Conservation (phyloP, 2,329 filamentous ascomycete genomes). For the Colletotrichum cereale region DNA sequence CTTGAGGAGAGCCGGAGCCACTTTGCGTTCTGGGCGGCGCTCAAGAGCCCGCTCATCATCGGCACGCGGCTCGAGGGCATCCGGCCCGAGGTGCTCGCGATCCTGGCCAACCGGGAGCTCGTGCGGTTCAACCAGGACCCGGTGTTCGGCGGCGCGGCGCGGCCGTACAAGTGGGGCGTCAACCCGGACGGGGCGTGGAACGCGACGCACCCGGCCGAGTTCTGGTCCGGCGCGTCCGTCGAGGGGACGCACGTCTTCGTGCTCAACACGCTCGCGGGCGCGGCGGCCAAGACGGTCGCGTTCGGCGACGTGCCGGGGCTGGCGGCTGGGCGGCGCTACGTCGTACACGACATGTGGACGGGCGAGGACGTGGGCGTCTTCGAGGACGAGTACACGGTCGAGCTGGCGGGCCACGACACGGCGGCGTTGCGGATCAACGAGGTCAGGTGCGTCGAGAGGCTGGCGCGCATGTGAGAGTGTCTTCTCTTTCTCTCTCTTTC, state of each 20-base stretch:
- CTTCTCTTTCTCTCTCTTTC: not conserved
- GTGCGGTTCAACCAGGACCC: constrained; percentile 61
- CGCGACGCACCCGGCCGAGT: constrained; percentile 60
- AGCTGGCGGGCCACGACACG: constrained; percentile 53
- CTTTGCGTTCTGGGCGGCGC: constrained; percentile 64
- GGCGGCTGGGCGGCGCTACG: constrained; percentile 47
- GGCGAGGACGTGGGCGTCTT: constrained; percentile 54
- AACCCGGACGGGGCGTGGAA: constrained; percentile 65
- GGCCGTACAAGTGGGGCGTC: constrained; percentile 61
- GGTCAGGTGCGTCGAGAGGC: constrained; percentile 39
- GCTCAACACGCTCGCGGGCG: constrained; percentile 56
- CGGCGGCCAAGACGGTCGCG: constrained; percentile 50
- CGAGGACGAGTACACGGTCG: constrained; percentile 45
- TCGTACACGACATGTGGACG: constrained; percentile 61
- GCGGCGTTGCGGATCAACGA: constrained; percentile 45
- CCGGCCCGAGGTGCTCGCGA: constrained; percentile 50
- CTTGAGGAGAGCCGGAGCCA: constrained; percentile 60
- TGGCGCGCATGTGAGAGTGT: not conserved
- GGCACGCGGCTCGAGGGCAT: constrained; percentile 57
- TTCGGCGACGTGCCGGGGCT: constrained; percentile 60
- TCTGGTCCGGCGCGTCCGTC: constrained; percentile 59
- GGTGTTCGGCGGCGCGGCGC: constrained; percentile 54
- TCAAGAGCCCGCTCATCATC: constrained; percentile 65
- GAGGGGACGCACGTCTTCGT: constrained; percentile 60
- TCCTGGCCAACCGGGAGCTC: constrained; percentile 57